phyloP scores from a whole-genome alignment of 106 monocot genomes.

The Acorus gramineus region DNA sequence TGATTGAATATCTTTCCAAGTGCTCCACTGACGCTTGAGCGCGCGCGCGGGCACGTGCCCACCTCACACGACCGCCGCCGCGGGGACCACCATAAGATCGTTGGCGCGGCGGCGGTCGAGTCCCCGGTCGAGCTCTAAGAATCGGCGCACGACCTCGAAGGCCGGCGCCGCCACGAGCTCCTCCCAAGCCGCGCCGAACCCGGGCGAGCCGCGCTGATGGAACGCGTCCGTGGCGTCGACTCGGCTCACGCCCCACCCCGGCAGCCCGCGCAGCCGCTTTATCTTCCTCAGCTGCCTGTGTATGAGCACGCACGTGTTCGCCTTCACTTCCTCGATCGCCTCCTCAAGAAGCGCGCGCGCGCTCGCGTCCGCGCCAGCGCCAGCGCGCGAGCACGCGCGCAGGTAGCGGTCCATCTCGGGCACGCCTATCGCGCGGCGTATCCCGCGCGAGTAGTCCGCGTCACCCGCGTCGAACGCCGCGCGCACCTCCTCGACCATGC shows the following conservation, averaged over 20 bases:
- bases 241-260: conserved; percentile 27
- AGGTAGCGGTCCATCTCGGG: conserved; percentile 37
- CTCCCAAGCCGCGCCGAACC: conserved; percentile 19
- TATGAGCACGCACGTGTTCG: conserved; percentile 33
- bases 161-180: conserved; percentile 18
- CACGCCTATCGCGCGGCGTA: conserved; percentile 38
- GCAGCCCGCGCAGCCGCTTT: conserved; percentile 10
- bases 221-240: conserved; percentile 44
- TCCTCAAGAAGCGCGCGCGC: conserved; percentile 8
- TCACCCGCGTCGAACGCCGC: conserved; percentile 16
- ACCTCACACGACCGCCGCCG: too few relatives aligned
- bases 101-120: background rate
- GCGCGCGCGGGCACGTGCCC: too few relatives aligned
- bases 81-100: too few relatives aligned
- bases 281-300: conserved; percentile 42
- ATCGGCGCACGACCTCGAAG: conserved; percentile 9
- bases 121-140: conserved; percentile 1
- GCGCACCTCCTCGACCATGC: conserved; percentile 37
- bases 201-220: background rate
- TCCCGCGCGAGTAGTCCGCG: conserved; percentile 23
- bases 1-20: too few relatives aligned
- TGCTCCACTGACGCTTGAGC: too few relatives aligned
- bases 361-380: conserved; percentile 2
- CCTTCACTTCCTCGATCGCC: conserved; percentile 38
- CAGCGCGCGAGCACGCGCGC: conserved; percentile 7